Base-by-base conservation (phyloP, 2,329 filamentous ascomycete genomes). In the Ascochyta koolunga region DNA sequence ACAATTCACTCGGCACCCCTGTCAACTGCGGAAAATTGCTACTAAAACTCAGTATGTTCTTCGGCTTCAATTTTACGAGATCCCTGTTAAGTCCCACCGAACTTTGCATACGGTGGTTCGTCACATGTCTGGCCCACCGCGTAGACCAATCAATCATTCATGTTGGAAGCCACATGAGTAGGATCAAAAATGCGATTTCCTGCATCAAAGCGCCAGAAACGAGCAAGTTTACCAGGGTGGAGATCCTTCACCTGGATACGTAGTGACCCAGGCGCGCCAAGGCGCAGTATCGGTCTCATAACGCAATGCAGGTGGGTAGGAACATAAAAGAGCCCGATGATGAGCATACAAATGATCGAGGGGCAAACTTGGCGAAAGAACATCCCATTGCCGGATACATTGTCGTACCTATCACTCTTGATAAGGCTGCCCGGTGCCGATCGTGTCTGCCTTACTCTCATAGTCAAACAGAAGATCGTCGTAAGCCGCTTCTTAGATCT, bases 351-450 rank as follows among this genome's bases (percentile, higher is more conserved):
- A 13, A 13, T 5, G 10, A 11, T 29, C 11, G 27, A 29, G 27
- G 13, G 27, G 27, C 27, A 27, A 27, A 11, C 3, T 10, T 41
- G 15, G 16, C 29, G 4, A 2, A 18, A 22, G 15, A 18, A 18
- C 10, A 37, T 9, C 25, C 4, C 16, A 25, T 9, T 11, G 25
- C 25, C 10, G 9, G 25, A 27, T 3, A 9, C 7, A 27, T 10
- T 27, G 7, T 27, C 16, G 21, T 31, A 38, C 25, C 35, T 37
- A 24, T 8, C 15, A 15, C 21, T 18, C 10, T 22, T 53, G 25
- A 53, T 43, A 48, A 43, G 50, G 38, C 43, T 48, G 38, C 24
- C 10, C n/a, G n/a, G 16, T 36, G 16, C 43, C 25, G 37, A 31
- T 9, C 3, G 11, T 46, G 29, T 32, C 24, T 24, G 25, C 24